Evolutionary conservation across 495 filamentous ascomycete species (phyloP), one percentile per base, ranked within the genome.

Genomic region (Neurospora sp.): DNA sequence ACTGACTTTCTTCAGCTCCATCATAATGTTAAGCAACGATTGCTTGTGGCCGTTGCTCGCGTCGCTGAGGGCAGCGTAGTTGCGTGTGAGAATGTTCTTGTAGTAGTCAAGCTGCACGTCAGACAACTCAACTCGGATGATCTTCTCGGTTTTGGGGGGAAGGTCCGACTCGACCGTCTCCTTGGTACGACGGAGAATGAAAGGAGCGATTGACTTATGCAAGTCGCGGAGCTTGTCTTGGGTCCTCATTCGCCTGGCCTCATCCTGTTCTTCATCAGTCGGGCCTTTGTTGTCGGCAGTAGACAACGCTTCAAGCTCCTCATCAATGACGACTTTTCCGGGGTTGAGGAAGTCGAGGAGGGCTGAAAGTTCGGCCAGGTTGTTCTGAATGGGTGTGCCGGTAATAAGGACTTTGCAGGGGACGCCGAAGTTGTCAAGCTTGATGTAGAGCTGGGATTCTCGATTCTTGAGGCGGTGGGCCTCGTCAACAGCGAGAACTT

Each of bases 1-100:
- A 86, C 94, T 97, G 75, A 94, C 93, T 81, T 99, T 99, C 85
- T 98, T 98, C 76, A 99, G 81, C 79, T 99, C 96, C 95, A 99
- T 99, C 87, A 98, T 97, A 78, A 99, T 97, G 82, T 99, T 99
- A 71, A 98, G 82, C n/a, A 98, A 82, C 1, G 94, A 97, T 74
- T 96, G 94, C 80, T 97, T 97, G 78, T 93, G 90, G 8, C 94
- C 96, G 69, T 88, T 93, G 37, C 90, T 89, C 27, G 94, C 95
- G 75, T 95, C 90, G 77, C 96, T 97, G 68, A 99, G 87, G 8
- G 95, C 96, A 38, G 94, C 91, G 76, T 98, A 99, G 75, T 99
- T 99, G 69, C 94, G 89, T 0, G 96, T 98, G 10, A 99, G 87
- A 73, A 99, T 98, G 78, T 98, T 98, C 78, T 97, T 98, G 82